phyloP scores from a whole-genome alignment of 2,329 filamentous ascomycete species.

The Fusarium sp. region DNA sequence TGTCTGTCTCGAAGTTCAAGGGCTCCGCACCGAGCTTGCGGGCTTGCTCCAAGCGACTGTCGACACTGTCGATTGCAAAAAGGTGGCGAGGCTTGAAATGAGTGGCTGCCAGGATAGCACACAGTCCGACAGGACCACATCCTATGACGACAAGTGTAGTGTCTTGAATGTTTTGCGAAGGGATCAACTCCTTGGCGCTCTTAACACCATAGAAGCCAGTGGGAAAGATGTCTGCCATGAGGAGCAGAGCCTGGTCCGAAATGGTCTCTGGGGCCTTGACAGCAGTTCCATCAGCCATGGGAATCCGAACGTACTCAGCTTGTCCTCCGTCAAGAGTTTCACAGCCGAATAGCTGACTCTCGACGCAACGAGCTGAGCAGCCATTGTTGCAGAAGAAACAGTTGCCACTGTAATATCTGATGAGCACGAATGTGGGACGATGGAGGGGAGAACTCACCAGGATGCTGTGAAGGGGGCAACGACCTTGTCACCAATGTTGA shows the following conservation, averaged over 20 bases:
- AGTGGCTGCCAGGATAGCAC: conserved; percentile 82
- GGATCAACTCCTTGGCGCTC: conserved; percentile 78
- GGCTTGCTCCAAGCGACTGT: conserved; percentile 79
- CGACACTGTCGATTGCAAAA: conserved; percentile 83
- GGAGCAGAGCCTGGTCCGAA: conserved; percentile 78
- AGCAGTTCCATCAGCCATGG: conserved; percentile 83
- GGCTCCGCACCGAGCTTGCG: conserved; percentile 82
- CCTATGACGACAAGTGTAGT: conserved; percentile 84
- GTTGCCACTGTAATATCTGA: conserved; percentile 53
- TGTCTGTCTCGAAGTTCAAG: conserved; percentile 79
- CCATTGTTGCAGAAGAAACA: conserved; percentile 89
- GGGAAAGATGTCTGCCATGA: conserved; percentile 96
- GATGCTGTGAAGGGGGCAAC: conserved; percentile 87
- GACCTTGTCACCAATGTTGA: conserved; percentile 81
- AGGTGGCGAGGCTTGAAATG: conserved; percentile 80
- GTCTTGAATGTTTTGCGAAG: conserved; percentile 50
- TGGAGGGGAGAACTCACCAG: conserved; percentile 65
- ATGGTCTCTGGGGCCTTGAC: conserved; percentile 76
- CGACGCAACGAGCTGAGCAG: conserved; percentile 80
- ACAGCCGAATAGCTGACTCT: conserved; percentile 78
- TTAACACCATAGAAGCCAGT: conserved; percentile 86
- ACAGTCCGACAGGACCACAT: conserved; percentile 87
- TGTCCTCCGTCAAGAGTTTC: conserved; percentile 79
- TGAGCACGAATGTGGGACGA: not conserved
- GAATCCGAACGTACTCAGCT: conserved; percentile 85